Evolutionary conservation across 2,329 filamentous ascomycete genomes (phyloP), one percentile per base, ranked within the genome.

Genomic region (Penicillium paneum): DNA sequence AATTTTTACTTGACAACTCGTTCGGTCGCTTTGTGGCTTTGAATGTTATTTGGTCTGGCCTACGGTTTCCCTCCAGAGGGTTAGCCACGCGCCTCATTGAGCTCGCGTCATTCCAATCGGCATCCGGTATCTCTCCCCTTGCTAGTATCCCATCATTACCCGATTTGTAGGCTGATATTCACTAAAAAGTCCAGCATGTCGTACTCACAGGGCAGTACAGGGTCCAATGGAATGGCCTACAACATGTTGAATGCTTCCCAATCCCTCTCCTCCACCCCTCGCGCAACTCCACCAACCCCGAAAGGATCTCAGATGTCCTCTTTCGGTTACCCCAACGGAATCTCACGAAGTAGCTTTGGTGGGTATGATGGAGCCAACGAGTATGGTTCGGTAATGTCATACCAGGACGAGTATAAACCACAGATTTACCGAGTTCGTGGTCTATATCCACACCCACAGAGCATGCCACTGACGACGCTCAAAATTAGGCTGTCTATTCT

Each of bases 401-500:
- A 72, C 52, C 71, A 72, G 29, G 70, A 74, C 26, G 73, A 71
- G 32, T 71, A 74, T 40, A 71, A 69, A 42, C 76, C 76, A 44
- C 76, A 78, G 57, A 79, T 80, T 51, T 80, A 80, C 59, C 76
- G 74, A 47, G 77, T 78, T 62, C 39, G 67, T 66, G n/a, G 21
- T 46, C 36, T 56, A 50, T 46, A 35, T 52, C 35, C 21, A 42
- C 38, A 35, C 19, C 41, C 21, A 15, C 38, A 35, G 13, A 38
- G 19, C 13, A 44, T 49, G 15, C 31, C 36, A 49, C 62, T 67
- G 45, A 67, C 51, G 34, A 34, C 19, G 5, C 11, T 53, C 24
- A 11, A 49, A 49, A 49, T 58, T 54, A 84, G 85, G 93, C 93
- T 57, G 89, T 95, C 38, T 97, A 97, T 73, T 97, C 93, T 8